Base-by-base conservation (phyloP, 108 stramenopile species). In the Pseudonitzschia multiseries region DNA sequence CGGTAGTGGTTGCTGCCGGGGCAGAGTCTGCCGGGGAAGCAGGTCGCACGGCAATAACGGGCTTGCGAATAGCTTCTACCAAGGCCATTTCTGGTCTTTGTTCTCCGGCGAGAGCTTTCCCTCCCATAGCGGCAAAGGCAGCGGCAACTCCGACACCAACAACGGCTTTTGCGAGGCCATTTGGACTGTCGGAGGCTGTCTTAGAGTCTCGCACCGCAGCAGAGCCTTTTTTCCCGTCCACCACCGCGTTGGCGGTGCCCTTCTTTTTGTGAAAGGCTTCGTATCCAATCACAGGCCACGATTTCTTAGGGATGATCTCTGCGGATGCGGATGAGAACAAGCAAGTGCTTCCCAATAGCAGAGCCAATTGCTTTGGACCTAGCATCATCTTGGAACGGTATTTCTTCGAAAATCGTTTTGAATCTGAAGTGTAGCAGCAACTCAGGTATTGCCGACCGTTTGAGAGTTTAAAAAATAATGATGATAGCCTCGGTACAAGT, bases 211-310 rank as follows among this genome's bases (percentile, higher is more conserved):
- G 46, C n/a, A 17, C 24, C 1, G 36, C 57, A 20, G 31, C 27
- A 14, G n/a, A 17, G 24, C 36, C 9, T 15, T 4, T 13, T 40
- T 57, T 57, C 57, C 50, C 13, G n/a, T 13, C 14, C 48, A 33
- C 29, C 9, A 62, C 22, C 3, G 33, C 61, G 24, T 60, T 61
- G n/a, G 8, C 22, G 20, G 36, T 14, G 20, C 15, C 52, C 13
- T 48, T 20, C 22, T 64, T 73, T 17, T 46, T 57, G n/a, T 73
- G 64, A 51, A 73, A 64, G 31, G 60, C 50, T 62, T 76, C 75
- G 31, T 76, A 76, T 8, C 75, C 75, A 41, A 68, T 56, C 4
- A 69, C 75, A 33, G 68, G 56, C 75, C 75, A 76, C 18, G 75
- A 76, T 56, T 74, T 74, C 50, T 68, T 54, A 1, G 67, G 67